Conservation (phyloP, 2,329 filamentous ascomycete genomes). For the Trichophyton benhamiae region DNA sequence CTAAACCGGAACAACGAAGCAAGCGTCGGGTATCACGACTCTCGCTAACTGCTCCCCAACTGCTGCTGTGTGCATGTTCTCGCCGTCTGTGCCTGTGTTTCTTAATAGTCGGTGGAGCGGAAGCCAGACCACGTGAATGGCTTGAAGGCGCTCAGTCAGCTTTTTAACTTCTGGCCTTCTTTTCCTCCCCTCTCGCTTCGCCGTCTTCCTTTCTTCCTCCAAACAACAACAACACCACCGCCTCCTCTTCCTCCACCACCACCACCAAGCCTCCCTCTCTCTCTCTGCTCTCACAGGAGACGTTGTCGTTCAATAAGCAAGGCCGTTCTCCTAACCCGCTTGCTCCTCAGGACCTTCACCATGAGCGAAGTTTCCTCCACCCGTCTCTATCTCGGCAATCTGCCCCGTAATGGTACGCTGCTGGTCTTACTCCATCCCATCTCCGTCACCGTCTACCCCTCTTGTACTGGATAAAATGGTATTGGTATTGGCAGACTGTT, state of each 20-base stretch:
- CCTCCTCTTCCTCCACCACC: not conserved
- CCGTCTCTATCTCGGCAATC: constrained; percentile 92
- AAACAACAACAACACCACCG: not conserved
- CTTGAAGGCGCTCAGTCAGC: not conserved
- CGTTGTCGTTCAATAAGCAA: not conserved
- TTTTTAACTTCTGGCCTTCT: not conserved
- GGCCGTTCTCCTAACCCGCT: not conserved
- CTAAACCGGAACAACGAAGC: not conserved
- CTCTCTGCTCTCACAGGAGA: no score
- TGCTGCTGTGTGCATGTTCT: not conserved
- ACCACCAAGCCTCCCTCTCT: not conserved
- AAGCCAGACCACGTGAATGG: constrained; percentile 1
- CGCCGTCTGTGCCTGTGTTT: not conserved
- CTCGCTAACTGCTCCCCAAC: no score
- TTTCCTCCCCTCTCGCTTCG: not conserved
- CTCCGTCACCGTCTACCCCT: constrained; percentile 9
- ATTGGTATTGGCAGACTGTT: not conserved
- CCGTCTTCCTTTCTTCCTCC: not conserved
- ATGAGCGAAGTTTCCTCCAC: constrained; percentile 89
- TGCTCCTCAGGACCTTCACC: constrained; percentile 11
- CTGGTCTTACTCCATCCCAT: constrained; percentile 23
- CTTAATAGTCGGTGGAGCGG: not conserved
- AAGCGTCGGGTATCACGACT: not conserved
- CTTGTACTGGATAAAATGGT: constrained; percentile 4
- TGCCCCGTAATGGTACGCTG: constrained; percentile 79